These are phyloP conservation scores for Podila minutissima DNA, from an alignment of 192 early-diverging fungal species.

Conservation along the genomic window DNA sequence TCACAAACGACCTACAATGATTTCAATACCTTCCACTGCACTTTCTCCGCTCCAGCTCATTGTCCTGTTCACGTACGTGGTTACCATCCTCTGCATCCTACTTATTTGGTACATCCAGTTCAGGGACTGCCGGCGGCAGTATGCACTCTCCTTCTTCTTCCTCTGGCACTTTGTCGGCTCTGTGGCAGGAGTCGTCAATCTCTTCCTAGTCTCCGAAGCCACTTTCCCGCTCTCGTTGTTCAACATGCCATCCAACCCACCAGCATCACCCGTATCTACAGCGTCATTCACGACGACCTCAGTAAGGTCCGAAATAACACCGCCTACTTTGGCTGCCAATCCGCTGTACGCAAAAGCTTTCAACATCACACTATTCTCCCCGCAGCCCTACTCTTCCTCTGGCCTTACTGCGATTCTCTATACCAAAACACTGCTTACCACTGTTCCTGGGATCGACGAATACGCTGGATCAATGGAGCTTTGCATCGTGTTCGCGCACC, in stretches of 20 bases:
- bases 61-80: background rate
- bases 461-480: background rate
- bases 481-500: slow-evolving; percentile 18
- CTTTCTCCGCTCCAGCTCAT: background rate
- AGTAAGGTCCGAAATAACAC: background rate
- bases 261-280: background rate
- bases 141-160: slow-evolving; percentile 28
- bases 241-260: no score
- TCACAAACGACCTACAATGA: background rate
- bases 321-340: background rate
- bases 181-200: slow-evolving; percentile 3
- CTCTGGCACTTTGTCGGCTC: slow-evolving; percentile 18
- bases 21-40: background rate
- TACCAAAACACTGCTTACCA: background rate
- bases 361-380: background rate
- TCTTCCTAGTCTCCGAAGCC: background rate
- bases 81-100: background rate
- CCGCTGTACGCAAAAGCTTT: background rate
- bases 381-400: background rate
- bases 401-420: background rate
- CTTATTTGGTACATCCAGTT: slow-evolving; percentile 17
- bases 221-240: background rate
- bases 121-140: slow-evolving; percentile 16
- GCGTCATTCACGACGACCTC: background rate
- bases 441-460: background rate